These are phyloP conservation scores for Penicillium hordei DNA, from an alignment of 2,329 filamentous ascomycete genomes.

Conservation along the genomic window DNA sequence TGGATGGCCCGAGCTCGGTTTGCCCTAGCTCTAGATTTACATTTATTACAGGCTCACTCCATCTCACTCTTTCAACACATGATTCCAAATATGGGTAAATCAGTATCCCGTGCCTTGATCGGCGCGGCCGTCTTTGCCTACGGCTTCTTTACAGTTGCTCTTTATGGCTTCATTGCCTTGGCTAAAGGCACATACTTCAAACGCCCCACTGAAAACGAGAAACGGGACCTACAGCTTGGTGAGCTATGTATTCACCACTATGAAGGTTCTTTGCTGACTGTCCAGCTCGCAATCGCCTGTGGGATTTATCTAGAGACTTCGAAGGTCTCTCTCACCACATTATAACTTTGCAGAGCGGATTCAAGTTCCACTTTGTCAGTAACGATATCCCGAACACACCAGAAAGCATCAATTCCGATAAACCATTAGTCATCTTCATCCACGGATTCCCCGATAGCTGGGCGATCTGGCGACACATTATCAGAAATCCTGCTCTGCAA, in stretches of 20 bases:
- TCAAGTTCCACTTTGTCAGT: slow-evolving; percentile 57
- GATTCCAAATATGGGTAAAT: slow-evolving; percentile 23
- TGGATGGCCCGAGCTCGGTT: neutral
- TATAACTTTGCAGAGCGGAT: slow-evolving; percentile 49
- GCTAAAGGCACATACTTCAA: slow-evolving; percentile 40
- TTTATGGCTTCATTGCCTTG: slow-evolving; percentile 35
- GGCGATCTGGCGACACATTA: slow-evolving; percentile 53
- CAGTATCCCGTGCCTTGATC: slow-evolving; percentile 20
- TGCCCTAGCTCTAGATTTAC: neutral
- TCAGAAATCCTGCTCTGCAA: slow-evolving; percentile 43
- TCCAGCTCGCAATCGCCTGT: slow-evolving; percentile 54
- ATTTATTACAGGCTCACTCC: neutral
- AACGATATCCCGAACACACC: slow-evolving; percentile 34
- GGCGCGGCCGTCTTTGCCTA: slow-evolving; percentile 28
- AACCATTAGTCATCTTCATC: slow-evolving; percentile 53
- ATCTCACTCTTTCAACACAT: neutral
- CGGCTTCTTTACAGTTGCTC: slow-evolving; percentile 38
- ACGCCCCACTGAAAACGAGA: slow-evolving; percentile 40
- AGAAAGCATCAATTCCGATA: slow-evolving; percentile 20
- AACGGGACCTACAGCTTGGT: slow-evolving; percentile 44
- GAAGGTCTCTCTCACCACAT: slow-evolving; percentile 53
- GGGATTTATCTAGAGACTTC: slow-evolving; percentile 53
- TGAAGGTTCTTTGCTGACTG: neutral
- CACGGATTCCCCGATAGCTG: slow-evolving; percentile 63
- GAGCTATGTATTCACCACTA: slow-evolving; percentile 15